phyloP scores from a whole-genome alignment of 805 yeast species.

The Teunomyces atbi region DNA sequence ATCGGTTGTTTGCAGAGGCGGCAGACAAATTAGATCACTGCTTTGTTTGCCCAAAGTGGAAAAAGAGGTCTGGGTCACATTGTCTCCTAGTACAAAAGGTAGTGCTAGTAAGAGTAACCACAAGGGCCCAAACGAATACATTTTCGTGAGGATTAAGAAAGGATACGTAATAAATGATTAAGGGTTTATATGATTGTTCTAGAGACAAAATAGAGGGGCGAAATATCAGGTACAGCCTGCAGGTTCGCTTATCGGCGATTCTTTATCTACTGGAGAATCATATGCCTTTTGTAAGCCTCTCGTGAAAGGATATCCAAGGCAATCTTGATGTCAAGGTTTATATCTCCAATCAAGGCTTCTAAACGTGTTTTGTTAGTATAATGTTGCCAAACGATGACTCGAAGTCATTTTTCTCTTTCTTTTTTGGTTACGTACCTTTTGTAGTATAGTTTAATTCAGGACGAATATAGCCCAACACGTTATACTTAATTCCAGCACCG shows the following conservation, averaged over 20 bases:
- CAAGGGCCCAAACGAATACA: neutral
- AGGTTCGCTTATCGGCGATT: neutral
- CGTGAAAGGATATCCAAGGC: constrained; percentile 50
- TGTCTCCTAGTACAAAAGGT: neutral
- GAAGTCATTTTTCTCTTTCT: too few species aligned
- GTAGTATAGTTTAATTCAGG: constrained; percentile 88
- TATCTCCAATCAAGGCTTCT: constrained; percentile 84
- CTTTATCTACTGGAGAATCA: neutral
- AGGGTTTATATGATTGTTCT: neutral
- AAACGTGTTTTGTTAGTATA: constrained; percentile 19
- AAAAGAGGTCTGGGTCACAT: neutral
- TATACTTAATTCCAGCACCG: constrained; percentile 72
- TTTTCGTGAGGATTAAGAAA: neutral
- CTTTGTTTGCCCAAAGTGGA: neutral
- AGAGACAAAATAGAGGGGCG: neutral
- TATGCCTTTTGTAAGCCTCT: constrained; percentile 14
- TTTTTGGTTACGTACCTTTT: constrained; percentile 30
- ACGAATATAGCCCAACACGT: constrained; percentile 82
- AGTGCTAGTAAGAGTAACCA: neutral
- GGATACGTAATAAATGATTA: neutral
- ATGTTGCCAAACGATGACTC: too few species aligned
- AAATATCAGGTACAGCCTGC: neutral
- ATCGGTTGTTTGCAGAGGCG: neutral
- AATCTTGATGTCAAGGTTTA: constrained; percentile 70
- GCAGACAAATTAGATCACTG: neutral